Conservation (phyloP, 768 basidiomycete genomes). For the Leccinellum albellum region DNA sequence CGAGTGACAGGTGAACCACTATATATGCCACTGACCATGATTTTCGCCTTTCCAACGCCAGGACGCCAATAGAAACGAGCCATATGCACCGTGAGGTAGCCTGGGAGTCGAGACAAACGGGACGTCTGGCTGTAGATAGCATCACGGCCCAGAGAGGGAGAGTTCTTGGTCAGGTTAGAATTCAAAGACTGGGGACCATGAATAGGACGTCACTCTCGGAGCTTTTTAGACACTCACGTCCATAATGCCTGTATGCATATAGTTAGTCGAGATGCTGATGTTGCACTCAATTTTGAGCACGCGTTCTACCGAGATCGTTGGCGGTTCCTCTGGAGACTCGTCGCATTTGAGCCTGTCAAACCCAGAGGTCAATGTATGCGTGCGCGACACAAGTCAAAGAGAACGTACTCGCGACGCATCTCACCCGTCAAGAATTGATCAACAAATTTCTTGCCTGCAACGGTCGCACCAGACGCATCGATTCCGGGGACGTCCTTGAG, state of each 20-base stretch:
- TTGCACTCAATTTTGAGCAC: constrained; percentile 92
- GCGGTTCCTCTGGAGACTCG: constrained; percentile 76
- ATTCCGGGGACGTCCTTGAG: constrained; percentile 58
- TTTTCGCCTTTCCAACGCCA: constrained; percentile 94
- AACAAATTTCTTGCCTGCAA: constrained; percentile 54
- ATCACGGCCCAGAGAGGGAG: constrained; percentile 72
- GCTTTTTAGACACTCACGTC: constrained; percentile 46
- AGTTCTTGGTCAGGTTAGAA: constrained; percentile 81
- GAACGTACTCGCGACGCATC: constrained; percentile 61
- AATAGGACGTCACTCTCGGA: constrained; percentile 6
- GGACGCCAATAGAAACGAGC: constrained; percentile 93
- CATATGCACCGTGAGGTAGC: constrained; percentile 88
- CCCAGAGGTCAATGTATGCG: constrained; percentile 21
- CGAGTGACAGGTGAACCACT: not conserved
- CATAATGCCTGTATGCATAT: constrained; percentile 80
- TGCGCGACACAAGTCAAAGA: not conserved
- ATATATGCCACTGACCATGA: constrained; percentile 61
- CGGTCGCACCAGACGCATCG: constrained; percentile 28
- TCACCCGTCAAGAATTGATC: constrained; percentile 80
- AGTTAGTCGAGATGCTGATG: constrained; percentile 83
- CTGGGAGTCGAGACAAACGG: constrained; percentile 78
- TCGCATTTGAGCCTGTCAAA: constrained; percentile 65
- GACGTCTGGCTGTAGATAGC: constrained; percentile 80
- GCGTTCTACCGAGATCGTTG: constrained; percentile 60
- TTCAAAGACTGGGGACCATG: constrained; percentile 64